Percentiles rank a stretch among this genome's conserved stretches.
These are phyloP conservation scores for Paraphysoderma sedebokerense DNA, from an alignment of 371 early-diverging fungal species.

Conservation along the genomic window DNA sequence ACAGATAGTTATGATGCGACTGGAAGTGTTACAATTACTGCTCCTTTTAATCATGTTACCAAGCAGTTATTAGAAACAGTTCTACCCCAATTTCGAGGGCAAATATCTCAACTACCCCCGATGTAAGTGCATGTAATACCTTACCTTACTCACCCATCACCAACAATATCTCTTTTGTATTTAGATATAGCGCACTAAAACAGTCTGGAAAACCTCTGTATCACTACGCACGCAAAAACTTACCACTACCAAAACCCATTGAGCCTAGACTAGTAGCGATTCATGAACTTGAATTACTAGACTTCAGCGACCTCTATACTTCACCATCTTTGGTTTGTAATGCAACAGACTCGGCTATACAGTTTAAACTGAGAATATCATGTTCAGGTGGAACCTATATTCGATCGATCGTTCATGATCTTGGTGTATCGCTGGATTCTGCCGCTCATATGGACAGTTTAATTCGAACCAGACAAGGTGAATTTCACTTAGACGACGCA, in stretches of 20 bases:
- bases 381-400: conserved; percentile 1
- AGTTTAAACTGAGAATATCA: background rate
- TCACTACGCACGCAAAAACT: background rate
- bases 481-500: background rate
- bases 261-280: background rate
- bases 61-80: background rate
- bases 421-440: background rate
- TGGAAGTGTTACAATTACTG: background rate
- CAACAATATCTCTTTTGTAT: background rate
- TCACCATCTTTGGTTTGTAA: background rate
- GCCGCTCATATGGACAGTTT: background rate
- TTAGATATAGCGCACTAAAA: background rate
- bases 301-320: background rate
- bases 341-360: background rate
- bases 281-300: background rate
- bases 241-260: background rate
- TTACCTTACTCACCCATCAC: background rate
- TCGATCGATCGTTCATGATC: conserved; percentile 2
- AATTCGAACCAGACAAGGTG: background rate
- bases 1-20: background rate
- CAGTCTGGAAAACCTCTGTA: background rate
- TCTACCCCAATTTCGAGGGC: background rate
- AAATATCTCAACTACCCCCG: conserved; percentile 1
- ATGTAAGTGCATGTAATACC: background rate
- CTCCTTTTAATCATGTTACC: background rate